Evolutionary conservation across 1,284 basidiomycete species (phyloP), one percentile per base, ranked within the genome.

Genomic region (Tylopilus sp.): DNA sequence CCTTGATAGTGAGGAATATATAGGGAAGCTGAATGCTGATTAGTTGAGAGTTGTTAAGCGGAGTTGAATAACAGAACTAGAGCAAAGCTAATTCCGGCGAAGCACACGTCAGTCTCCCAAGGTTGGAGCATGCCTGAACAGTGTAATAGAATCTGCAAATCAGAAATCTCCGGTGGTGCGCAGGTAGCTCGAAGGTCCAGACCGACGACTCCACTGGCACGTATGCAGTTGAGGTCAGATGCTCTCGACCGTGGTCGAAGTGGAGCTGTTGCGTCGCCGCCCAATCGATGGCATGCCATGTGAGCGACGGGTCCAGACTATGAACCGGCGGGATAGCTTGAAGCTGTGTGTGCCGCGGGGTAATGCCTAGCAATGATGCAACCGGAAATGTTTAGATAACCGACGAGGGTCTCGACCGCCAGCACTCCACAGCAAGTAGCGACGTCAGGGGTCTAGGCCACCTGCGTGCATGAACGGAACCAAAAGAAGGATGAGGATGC

Each of bases 371-470:
- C 18, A 44, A 32, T 5, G 10, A 9, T 15, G 65, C 19, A 44
- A 53, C 29, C 29, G 29, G 29, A 29, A 29, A 29, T 29, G 29
- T 29, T 36, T 19, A 32, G 9, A 39, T 33, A 60, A 56, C 24
- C 26, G 52, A 38, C 53, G 49, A 53, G 58, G 60, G 67, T 33
- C 71, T 72, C 44, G 72, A 70, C 59, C 67, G 58, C 51, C 16
- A 26, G 53, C 24, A 15, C 24, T 36, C 53, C 7, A 61, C 59
- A 58, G 38, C 39, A 58, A 51, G 58, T 2, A 10, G n/a, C 24
- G 8, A 24, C 38, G 9, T 57, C 36, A 16, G 13, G 44, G 63
- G 56, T 61, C 71, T 60, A 55, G 73, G 70, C 69, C 57, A 9
- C 36, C 56, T 53, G 26, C 32, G 26, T 18, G 49, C 10, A n/a